These are phyloP conservation scores for Raddia guianensis DNA, from an alignment of 176 grass and related monocot genomes.

Conservation along the genomic window DNA sequence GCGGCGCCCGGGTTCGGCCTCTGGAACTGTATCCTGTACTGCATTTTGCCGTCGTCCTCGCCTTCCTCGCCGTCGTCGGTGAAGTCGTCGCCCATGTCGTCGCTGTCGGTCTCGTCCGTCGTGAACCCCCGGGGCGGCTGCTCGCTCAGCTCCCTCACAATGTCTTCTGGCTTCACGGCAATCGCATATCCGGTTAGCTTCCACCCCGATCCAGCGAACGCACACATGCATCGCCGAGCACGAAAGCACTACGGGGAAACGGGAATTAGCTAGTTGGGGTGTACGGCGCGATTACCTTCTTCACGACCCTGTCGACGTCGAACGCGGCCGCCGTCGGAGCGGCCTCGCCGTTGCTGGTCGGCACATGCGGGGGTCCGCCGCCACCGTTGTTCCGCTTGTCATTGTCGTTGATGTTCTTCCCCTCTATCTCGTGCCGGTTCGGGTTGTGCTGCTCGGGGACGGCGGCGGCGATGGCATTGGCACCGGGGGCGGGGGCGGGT, in stretches of 20 bases:
- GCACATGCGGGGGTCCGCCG: constrained; percentile 27
- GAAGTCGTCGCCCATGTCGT: constrained; percentile 56
- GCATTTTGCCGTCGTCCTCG: constrained; percentile 65
- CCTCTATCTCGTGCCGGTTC: constrained; percentile 45
- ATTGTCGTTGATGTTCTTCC: constrained; percentile 56
- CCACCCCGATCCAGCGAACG: not conserved
- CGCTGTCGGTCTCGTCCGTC: constrained; percentile 66
- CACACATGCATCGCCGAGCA: not conserved
- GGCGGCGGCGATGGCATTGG: constrained; percentile 20
- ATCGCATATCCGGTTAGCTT: constrained; percentile 51
- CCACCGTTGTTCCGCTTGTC: constrained; percentile 51
- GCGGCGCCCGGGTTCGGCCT: constrained; percentile 28
- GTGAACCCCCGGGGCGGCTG: constrained; percentile 48
- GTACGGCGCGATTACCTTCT: constrained; percentile 44
- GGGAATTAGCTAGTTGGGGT: not conserved
- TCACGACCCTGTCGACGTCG: constrained; percentile 29
- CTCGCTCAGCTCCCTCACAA: constrained; percentile 64
- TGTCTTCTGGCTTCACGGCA: constrained; percentile 77
- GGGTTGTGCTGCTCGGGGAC: constrained; percentile 7
- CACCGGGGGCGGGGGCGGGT: not conserved
- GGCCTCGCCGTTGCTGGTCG: constrained; percentile 41
- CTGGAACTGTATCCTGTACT: constrained; percentile 78
- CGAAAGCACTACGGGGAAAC: not conserved
- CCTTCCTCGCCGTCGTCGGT: constrained; percentile 59
- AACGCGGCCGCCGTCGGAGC: constrained; percentile 8